Base-by-base conservation (phyloP, 306 rosid species). In the Malus asiatica region DNA sequence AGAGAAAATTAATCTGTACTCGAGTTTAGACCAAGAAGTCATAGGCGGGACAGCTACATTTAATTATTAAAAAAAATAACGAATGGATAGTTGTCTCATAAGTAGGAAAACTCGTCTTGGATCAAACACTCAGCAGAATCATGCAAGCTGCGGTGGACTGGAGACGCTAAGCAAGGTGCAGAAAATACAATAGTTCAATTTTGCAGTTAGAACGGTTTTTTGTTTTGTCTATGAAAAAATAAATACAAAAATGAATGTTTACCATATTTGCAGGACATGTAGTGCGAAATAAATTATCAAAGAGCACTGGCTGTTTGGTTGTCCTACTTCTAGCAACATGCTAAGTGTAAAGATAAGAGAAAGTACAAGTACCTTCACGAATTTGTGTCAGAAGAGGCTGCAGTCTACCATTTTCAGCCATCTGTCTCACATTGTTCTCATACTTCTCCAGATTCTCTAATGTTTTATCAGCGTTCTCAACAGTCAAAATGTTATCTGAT, bases 371-470 rank as follows among this genome's bases (percentile, higher is more conserved):
- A 96, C 99, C 99, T 89, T 96, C 91, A 78, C 89, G 99, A 73
- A 96, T 92, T 68, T 87, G 91, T 59, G 84, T 87, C 71, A 96
- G 89, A 84, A 96, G 97, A 79, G 98, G 93, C 83, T 77, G 87
- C 86, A 96, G 83, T 85, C 93, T 88, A 80, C 98, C 97, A 84
- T 74, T 87, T 85, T 88, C 93, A 81, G 99, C 99, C 97, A 96
- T 96, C 89, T 92, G 97, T 63, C 83, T 84, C 86, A 96, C 97
- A 80, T 96, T 92, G 85, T 78, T 88, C 87, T 90, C 99, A 63
- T 53, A 90, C 84, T 83, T 89, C 84, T 88, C 96, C 77, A 96
- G 86, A 84, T 96, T 92, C 80, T 92, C 93, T 72, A 96, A 78
- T 35, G 93, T 92, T 87, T 83, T 87, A 1, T 89, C 91, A 35